Evolutionary conservation across 2,329 filamentous ascomycete genomes (phyloP).

Genomic region (Didymella sp.): DNA sequence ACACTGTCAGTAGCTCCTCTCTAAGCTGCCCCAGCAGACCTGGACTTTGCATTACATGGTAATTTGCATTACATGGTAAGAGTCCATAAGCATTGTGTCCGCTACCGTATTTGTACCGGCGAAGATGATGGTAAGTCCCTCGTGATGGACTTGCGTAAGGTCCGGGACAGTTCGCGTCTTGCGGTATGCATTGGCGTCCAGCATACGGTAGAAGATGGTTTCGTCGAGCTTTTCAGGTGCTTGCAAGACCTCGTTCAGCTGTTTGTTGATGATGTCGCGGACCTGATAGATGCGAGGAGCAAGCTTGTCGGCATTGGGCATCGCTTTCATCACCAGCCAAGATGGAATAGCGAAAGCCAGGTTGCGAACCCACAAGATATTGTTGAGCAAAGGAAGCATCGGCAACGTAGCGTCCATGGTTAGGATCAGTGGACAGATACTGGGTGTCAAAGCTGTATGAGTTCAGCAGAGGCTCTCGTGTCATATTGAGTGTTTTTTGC

Average conservation of each 20-base stretch:
- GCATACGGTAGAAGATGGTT: not conserved
- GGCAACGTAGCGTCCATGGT: constrained; percentile 3
- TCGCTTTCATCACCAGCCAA: constrained; percentile 2
- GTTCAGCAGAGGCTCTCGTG: too few species aligned
- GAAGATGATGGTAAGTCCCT: constrained; percentile 4
- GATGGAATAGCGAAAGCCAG: not conserved
- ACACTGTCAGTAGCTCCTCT: constrained; percentile 2
- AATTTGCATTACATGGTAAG: constrained; percentile 2
- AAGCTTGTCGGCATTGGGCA: constrained; percentile 1
- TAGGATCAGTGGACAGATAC: constrained; percentile 1
- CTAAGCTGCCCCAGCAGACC: not conserved
- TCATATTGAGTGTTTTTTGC: too few species aligned
- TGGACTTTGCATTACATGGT: not conserved
- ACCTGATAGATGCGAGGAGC: constrained; percentile 6
- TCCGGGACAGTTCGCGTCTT: not conserved
- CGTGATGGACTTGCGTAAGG: constrained; percentile 1
- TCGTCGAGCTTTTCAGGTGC: constrained; percentile 2
- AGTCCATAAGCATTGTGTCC: constrained; percentile 6
- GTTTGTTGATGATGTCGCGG: constrained; percentile 5
- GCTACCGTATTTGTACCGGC: constrained; percentile 4
- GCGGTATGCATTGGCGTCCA: constrained; percentile 3
- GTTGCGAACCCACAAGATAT: not conserved
- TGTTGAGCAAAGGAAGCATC: not conserved
- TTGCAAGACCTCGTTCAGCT: not conserved
- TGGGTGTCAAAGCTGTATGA: too few species aligned